Conservation (phyloP, 1,284 basidiomycete genomes). For the Rhodofomes roseus region DNA sequence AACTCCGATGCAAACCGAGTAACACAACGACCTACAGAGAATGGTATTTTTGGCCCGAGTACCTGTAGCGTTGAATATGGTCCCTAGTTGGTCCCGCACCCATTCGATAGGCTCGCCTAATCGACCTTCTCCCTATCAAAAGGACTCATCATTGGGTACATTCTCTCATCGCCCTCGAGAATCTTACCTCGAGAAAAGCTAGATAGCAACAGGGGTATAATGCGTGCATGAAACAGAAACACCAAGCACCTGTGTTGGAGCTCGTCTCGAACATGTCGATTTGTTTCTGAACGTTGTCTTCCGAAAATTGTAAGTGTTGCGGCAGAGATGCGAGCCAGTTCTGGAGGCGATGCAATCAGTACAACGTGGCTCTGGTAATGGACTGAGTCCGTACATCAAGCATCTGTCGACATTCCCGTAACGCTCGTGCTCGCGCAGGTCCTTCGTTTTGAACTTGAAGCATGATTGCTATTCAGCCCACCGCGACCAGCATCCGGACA, state of each 20-base stretch:
- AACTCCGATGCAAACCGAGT: neutral
- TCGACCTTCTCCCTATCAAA: constrained; percentile 24
- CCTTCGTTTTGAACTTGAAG: constrained; percentile 16
- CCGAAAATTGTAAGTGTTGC: constrained; percentile 62
- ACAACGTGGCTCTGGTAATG: neutral
- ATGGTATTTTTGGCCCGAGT: constrained; percentile 64
- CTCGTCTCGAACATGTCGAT: constrained; percentile 72
- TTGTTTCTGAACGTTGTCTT: constrained; percentile 64
- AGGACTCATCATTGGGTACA: neutral
- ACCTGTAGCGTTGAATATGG: constrained; percentile 57
- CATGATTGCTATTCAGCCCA: no score
- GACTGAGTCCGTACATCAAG: constrained; percentile 34
- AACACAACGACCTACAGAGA: constrained; percentile 47
- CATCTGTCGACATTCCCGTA: constrained; percentile 37
- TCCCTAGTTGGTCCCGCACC: constrained; percentile 54
- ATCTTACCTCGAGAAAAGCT: constrained; percentile 58
- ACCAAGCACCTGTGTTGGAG: constrained; percentile 75
- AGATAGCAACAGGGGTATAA: constrained; percentile 63
- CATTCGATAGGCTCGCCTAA: constrained; percentile 37
- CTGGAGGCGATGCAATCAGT: constrained; percentile 30
- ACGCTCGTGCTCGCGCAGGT: constrained; percentile 15
- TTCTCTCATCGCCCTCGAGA: neutral
- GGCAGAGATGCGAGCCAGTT: constrained; percentile 64
- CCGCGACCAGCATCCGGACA: no score
- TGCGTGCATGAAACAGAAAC: constrained; percentile 69